A percentile compares a stretch with the other conserved stretches of the same genome.
Conservation (phyloP, 768 basidiomycete genomes). For the Tricholoma hemisulphureum region DNA sequence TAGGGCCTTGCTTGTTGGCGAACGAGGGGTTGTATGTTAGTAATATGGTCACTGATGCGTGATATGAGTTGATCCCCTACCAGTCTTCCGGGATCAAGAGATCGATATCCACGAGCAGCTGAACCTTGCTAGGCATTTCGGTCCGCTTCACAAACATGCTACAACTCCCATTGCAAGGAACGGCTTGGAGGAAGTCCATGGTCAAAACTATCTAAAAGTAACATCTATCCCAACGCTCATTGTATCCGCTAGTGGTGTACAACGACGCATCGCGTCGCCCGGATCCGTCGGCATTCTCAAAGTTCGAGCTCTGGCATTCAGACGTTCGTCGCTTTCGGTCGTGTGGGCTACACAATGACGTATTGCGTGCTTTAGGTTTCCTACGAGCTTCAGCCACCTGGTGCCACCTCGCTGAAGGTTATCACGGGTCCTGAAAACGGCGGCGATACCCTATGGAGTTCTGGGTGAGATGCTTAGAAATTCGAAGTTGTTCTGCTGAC, state of each 20-base stretch:
- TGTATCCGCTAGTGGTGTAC: constrained; percentile 55
- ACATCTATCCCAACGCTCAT: constrained; percentile 7
- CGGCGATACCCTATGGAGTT: constrained; percentile 81
- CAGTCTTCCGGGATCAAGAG: constrained; percentile 77
- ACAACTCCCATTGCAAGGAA: constrained; percentile 75
- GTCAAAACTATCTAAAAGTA: constrained; percentile 36
- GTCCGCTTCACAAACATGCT: constrained; percentile 79
- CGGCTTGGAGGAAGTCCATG: constrained; percentile 75
- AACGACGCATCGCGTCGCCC: constrained; percentile 64
- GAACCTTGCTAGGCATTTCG: constrained; percentile 68
- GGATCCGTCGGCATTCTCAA: constrained; percentile 63
- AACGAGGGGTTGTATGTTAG: constrained; percentile 72
- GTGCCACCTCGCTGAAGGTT: constrained; percentile 73
- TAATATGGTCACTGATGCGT: not conserved
- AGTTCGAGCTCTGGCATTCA: constrained; percentile 78
- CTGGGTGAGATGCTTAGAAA: constrained; percentile 48
- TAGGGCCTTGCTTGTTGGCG: constrained; percentile 71
- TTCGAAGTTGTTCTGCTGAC: not conserved
- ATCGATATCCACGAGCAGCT: constrained; percentile 67
- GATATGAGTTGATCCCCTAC: constrained; percentile 1
- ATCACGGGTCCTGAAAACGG: constrained; percentile 69
- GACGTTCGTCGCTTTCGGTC: constrained; percentile 46
- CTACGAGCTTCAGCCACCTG: constrained; percentile 82
- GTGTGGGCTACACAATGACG: not conserved
- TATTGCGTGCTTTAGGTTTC: constrained; percentile 40